Base-by-base conservation (phyloP, 2,329 filamentous ascomycete species). In the Aurifilum marmelostoma region DNA sequence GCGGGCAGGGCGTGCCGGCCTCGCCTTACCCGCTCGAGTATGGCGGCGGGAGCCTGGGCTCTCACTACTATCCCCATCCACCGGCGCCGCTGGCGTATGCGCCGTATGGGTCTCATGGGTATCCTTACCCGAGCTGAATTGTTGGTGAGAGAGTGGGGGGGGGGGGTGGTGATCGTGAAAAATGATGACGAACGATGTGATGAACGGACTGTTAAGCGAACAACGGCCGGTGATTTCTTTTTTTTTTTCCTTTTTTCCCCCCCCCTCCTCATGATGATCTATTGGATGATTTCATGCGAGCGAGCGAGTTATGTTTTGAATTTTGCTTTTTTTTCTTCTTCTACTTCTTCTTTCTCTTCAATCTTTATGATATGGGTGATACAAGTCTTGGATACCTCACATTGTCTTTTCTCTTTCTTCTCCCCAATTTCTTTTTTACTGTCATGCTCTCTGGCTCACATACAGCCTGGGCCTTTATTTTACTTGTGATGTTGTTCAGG, bases 61-160 rank as follows among this genome's bases (percentile, higher is more conserved):
- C 52, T 18, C 50, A 66, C 29, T 27, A 66, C 1, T 21, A 61
- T n/a, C n/a, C 16, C 29, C n/a, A 16, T n/a, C 21, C 43, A 7
- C 67, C 32, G n/a, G 6, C 27, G 24, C 64, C 67, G 37, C 32
- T 62, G 61, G 16, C 60, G 24, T 69, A 71, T 58, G 71, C 71
- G n/a, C 73, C 73, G 12, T 67, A 71, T 21, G 41, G 41, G 24
- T 63, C 61, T 16, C 65, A 64, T 47, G 62, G 63, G 14, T 73
- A 66, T 60, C 65, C 65, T 8, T 70, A 71, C 27, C 72, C 65
- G 43, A 47, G 43, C 16, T 21, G 24, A 32, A 7, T 11, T 7
- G 43, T n/a, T n/a, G 41, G 7, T 54, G 32, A 62, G 12, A 2
- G 16, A 59, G 2, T 12, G 41, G n/a, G 24, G 4, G 27, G 29